A percentile compares a stretch with the other conserved stretches of the same genome.
Evolutionary conservation across 495 filamentous ascomycete species (phyloP).

Genomic region (Talaromyces borbonicus): DNA sequence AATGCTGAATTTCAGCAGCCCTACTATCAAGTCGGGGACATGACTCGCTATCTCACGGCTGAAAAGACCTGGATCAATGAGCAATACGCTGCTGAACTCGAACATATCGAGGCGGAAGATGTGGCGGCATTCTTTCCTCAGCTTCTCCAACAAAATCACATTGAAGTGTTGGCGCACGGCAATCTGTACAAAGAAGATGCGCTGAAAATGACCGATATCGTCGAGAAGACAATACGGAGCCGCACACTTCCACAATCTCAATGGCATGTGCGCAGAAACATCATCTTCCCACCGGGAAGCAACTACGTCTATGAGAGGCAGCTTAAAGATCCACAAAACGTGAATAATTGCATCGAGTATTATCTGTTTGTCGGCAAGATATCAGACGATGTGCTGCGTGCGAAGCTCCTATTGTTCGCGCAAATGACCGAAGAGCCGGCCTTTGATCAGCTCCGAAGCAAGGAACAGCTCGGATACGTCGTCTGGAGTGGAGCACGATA

Average conservation of each 20-base stretch:
- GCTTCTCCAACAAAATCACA: constrained; percentile 71
- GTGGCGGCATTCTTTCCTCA: constrained; percentile 71
- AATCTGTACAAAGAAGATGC: constrained; percentile 97
- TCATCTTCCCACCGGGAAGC: constrained; percentile 67
- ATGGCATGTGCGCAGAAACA: constrained; percentile 66
- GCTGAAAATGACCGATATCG: constrained; percentile 69
- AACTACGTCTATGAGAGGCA: constrained; percentile 74
- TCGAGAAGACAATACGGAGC: constrained; percentile 72
- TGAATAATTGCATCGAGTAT: constrained; percentile 96
- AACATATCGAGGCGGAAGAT: constrained; percentile 60
- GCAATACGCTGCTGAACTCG: constrained; percentile 68
- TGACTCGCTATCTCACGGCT: constrained; percentile 63
- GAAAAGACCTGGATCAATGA: constrained; percentile 75
- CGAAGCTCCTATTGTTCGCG: constrained; percentile 73
- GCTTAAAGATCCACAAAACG: constrained; percentile 80
- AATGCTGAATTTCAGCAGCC: constrained; percentile 85
- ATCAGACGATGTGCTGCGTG: constrained; percentile 52
- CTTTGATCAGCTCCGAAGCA: constrained; percentile 90
- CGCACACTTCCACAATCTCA: constrained; percentile 64
- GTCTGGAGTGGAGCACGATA: constrained; percentile 74
- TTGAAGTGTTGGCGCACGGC: constrained; percentile 82
- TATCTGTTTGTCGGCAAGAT: constrained; percentile 70
- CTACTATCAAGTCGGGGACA: constrained; percentile 84
- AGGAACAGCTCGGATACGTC: constrained; percentile 96
- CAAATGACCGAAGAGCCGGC: constrained; percentile 88